Evolutionary conservation across 176 grass and related monocot species (phyloP), one percentile per base, ranked within the genome.

Genomic region (Cymbopogon citratus): DNA sequence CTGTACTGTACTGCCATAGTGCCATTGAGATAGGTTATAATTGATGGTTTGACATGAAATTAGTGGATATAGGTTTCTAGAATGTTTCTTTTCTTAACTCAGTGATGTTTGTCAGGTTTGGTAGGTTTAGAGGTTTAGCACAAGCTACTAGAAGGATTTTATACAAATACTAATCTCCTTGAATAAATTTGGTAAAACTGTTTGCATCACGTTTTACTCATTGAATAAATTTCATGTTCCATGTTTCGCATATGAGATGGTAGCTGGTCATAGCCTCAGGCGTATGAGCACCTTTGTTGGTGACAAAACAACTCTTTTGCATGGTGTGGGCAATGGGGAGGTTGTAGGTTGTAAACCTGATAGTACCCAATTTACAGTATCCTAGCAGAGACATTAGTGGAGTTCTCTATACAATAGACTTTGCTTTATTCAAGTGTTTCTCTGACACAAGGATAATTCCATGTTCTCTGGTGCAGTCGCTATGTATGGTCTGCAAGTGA

Each of bases 61-160:
- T 80, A 26, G 81, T 83, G 27, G 27, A 66, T 81, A 80, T 14
- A n/a, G 44, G 24, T 14, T 38, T n/a, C 43, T 57, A 28, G 4
- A 44, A 13, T 23, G 41, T 36, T 36, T n/a, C 60, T 86, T 28
- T 85, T 34, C n/a, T 28, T 81, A 28, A 61, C 45, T 57, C 5
- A 5, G 63, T 4, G 70, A 69, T 86, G 9, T 83, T 84, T 77
- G 34, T 9, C 88, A 98, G 90, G 92, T 69, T 89, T 98, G 26
- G 86, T 92, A 38, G 88, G 95, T 71, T 87, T 92, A 73, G 84
- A 38, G 90, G 95, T 71, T 87, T 92, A 73, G 84, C 2, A 7
- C 81, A 84, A 52, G 85, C 84, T 86, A 86, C 84, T 28, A 76
- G 18, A 67, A 91, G 33, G 44, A 51, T 94, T 84, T 94, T 36